Evolutionary conservation across 2,329 filamentous ascomycete species (phyloP).

Genomic region (Xylaria sp.): DNA sequence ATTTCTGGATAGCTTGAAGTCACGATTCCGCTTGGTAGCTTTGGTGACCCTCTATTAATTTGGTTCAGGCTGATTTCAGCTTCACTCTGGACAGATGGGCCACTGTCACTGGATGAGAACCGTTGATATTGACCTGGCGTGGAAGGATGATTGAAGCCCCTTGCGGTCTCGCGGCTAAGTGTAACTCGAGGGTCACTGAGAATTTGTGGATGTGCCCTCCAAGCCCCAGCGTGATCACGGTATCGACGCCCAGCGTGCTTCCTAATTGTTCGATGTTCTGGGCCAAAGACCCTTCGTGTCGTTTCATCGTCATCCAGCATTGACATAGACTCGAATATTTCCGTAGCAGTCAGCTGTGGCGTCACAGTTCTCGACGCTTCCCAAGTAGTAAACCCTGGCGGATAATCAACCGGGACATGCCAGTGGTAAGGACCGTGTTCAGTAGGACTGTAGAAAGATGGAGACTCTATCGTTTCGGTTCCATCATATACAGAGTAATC

Average conservation of each 20-base stretch:
- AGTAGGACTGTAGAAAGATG: conserved; percentile 44
- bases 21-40: conserved; percentile 45
- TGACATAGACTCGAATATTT: conserved; percentile 49
- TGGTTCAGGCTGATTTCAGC: conserved; percentile 58
- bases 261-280: conserved; percentile 56
- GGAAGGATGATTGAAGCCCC: conserved; percentile 48
- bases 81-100: conserved; percentile 52
- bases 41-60: conserved; percentile 53
- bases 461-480: conserved; percentile 47
- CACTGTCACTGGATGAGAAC: conserved; percentile 47
- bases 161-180: conserved; percentile 55
- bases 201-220: conserved; percentile 53
- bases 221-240: conserved; percentile 58
- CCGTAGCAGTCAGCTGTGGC: conserved; percentile 44
- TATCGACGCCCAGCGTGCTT: conserved; percentile 55
- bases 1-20: conserved; percentile 45
- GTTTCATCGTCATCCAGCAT: conserved; percentile 48
- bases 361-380: conserved; percentile 49
- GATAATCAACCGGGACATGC: conserved; percentile 54
- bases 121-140: conserved; percentile 36
- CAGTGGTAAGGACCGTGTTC: conserved; percentile 53
- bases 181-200: conserved; percentile 56
- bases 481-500: conserved; percentile 47
- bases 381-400: conserved; percentile 40
- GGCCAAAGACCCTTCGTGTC: conserved; percentile 44